phyloP scores from a whole-genome alignment of 192 early-diverging fungal species.

The Borealophlyctis nickersoniae region DNA sequence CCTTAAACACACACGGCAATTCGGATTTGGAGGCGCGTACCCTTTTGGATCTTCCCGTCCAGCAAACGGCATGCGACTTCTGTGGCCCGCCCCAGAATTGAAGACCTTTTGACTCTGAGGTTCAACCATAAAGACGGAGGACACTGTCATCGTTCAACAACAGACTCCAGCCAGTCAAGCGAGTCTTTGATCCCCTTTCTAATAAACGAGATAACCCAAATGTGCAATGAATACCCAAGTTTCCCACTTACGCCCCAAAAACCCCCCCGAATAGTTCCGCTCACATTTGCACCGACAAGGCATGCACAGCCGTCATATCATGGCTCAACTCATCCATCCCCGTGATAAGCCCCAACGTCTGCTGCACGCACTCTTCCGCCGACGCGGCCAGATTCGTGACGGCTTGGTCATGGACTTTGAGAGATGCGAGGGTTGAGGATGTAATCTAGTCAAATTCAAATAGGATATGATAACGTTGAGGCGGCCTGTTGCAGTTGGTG shows the following conservation, averaged over 20 bases:
- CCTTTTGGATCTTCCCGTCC: too few relatives aligned
- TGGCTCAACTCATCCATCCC: constrained; percentile 31
- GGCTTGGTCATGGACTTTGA: constrained; percentile 18
- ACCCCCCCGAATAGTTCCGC: not conserved
- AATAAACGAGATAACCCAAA: not conserved
- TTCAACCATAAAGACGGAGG: too few relatives aligned
- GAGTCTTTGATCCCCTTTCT: constrained; percentile 8
- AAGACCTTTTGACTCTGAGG: too few relatives aligned
- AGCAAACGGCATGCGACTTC: too few relatives aligned
- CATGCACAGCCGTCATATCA: constrained; percentile 31
- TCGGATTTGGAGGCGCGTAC: too few relatives aligned
- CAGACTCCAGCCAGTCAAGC: constrained; percentile 8
- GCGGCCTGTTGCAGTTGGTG: not conserved
- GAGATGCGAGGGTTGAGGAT: constrained; percentile 19
- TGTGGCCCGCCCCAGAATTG: too few relatives aligned
- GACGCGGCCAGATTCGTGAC: constrained; percentile 13
- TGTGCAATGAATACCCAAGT: not conserved
- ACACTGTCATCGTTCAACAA: too few relatives aligned
- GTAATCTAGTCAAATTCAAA: constrained; percentile 33
- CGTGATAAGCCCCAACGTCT: constrained; percentile 31
- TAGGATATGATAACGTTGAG: not conserved
- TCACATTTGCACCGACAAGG: constrained; percentile 34
- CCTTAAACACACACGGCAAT: too few relatives aligned
- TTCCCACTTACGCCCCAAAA: not conserved
- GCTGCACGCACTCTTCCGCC: constrained; percentile 11